Conservation (phyloP, 1,139 yeast genomes). For the Sugiyamaella pinicola region DNA sequence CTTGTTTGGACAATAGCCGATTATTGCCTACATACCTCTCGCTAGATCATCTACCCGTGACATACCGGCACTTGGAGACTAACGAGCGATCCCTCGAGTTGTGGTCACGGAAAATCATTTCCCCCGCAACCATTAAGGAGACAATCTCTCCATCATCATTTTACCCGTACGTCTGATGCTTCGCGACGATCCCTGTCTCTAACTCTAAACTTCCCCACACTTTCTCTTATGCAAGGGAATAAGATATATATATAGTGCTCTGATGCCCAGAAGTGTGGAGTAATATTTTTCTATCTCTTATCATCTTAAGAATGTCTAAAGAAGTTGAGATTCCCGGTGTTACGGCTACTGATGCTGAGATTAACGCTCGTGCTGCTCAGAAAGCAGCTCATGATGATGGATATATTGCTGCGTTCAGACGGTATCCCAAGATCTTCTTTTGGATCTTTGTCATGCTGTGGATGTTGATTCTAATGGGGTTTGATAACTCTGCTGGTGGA, state of each 20-base stretch:
- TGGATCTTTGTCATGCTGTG: constrained; percentile 23
- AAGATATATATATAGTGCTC: constrained; percentile 10
- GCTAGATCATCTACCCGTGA: constrained; percentile 3
- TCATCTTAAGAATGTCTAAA: neutral
- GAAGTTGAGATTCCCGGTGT: constrained; percentile 8
- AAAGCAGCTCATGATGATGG: constrained; percentile 15
- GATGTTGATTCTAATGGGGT: constrained; percentile 27
- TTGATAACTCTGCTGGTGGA: constrained; percentile 39
- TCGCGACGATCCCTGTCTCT: neutral
- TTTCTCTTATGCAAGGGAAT: neutral
- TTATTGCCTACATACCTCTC: too few species aligned
- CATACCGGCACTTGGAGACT: neutral
- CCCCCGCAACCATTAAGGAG: neutral
- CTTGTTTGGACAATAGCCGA: too few species aligned
- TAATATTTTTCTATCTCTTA: too few species aligned
- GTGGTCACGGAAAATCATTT: constrained; percentile 14
- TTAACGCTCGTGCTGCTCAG: constrained; percentile 18
- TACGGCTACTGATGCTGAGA: constrained; percentile 12
- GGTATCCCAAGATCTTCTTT: constrained; percentile 21
- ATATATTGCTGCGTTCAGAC: constrained; percentile 6
- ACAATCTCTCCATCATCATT: neutral
- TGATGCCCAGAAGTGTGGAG: constrained; percentile 2
- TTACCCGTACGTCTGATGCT: constrained; percentile 11
- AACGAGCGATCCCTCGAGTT: neutral
- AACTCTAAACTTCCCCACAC: constrained; percentile 6